Evolutionary conservation across 1,284 basidiomycete genomes (phyloP), one percentile per base, ranked within the genome.

Genomic region (Malassezia nana): DNA sequence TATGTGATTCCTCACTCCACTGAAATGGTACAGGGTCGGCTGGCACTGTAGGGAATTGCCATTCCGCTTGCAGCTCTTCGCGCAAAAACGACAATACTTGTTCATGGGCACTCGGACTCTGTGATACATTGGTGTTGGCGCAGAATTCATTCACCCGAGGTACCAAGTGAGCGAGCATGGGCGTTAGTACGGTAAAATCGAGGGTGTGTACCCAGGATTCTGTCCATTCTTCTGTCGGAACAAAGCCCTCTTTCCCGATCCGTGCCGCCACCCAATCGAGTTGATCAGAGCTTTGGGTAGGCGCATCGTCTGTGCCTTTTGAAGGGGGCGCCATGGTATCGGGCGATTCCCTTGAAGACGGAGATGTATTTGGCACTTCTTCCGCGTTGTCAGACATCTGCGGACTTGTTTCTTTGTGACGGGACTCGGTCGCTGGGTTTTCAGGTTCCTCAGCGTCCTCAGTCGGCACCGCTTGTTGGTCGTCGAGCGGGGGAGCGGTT

Each of bases 171-270:
- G 45, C 50, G 32, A 71, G 56, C 29, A 63, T 59, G 1, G 62
- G 15, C 3, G 57, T 47, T 0, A 64, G 44, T 6, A 64, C 59
- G n/a, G 40, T 35, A 6, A 71, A 50, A 1, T 63, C 62, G 2
- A 74, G 46, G 1, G 55, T 53, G 1, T 30, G 10, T 3, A 57
- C 54, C 70, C 70, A 73, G 3, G 60, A 57, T 1, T 52, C 49
- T 4, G 69, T 62, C 71, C 71, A 74, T 5, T 35, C 60, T 33
- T 67, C 55, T 1, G 63, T 70, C 1, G 71, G 64, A 0, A 62
- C 52, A 43, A 73, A 73, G 0, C 62, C 67, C 31, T 61, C 28
- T 35, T 61, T 62, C 10, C 67, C 69, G n/a, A 73, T 57, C 10
- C 60, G 57, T 20, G 58, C 61, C 4, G 61, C 62, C 0, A 52